These are phyloP conservation scores for Ettlia oleoabundans DNA, from an alignment of 139 green algal genomes.

Conservation along the genomic window DNA sequence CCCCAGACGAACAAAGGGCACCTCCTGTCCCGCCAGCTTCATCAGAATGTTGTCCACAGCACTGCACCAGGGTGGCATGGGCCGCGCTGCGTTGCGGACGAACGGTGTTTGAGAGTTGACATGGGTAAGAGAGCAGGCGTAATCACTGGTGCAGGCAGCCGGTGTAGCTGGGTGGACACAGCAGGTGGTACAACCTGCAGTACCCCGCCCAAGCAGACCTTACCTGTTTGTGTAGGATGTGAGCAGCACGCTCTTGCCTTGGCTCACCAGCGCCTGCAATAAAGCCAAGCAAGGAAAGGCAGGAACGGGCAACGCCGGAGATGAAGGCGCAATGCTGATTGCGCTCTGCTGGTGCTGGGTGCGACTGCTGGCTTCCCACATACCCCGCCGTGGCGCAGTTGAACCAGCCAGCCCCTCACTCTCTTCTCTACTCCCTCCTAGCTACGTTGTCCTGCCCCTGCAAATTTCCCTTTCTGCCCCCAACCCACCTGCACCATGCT, in stretches of 20 bases:
- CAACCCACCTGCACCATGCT: constrained; percentile 45
- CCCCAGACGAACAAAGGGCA: constrained; percentile 83
- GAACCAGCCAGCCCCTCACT: too few species aligned
- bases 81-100: too few species aligned
- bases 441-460: constrained; percentile 89
- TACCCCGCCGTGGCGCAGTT: too few species aligned
- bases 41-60: constrained; percentile 97
- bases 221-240: constrained; percentile 93
- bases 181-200: neutral
- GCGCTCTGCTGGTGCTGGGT: too few species aligned
- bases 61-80: constrained; percentile 23
- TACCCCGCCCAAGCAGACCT: neutral
- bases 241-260: constrained; percentile 80
- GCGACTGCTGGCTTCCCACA: too few species aligned
- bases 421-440: too few species aligned
- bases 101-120: too few species aligned
- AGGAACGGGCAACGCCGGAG: too few species aligned
- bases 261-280: constrained; percentile 57
- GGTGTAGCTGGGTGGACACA: too few species aligned
- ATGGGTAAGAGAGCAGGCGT: too few species aligned
- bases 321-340: too few species aligned
- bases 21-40: constrained; percentile 64
- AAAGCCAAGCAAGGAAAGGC: neutral
- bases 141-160: too few species aligned
- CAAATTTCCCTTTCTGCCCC: constrained; percentile 52